Evolutionary conservation across 176 grass and related monocot species (phyloP), one percentile per base, ranked within the genome.

Genomic region (Triticum turgidum): DNA sequence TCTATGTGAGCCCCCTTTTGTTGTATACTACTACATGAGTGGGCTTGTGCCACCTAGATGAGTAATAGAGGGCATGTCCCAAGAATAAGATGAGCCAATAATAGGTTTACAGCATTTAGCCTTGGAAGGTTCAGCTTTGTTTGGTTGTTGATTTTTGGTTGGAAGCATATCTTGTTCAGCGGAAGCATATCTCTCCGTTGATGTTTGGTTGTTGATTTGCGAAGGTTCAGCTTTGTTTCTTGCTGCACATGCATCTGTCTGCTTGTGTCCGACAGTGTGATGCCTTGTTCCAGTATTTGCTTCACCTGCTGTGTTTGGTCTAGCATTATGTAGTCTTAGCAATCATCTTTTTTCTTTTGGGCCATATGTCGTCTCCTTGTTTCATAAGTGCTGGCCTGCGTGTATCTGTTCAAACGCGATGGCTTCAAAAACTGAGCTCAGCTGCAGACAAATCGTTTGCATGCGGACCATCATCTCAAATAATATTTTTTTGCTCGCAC

Each of bases 21-120:
- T 85, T 91, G 86, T 91, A 87, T 87, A 44, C 42, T 44, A 44
- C 10, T 44, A 78, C 66, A 24, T 45, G 58, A 25, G 35, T 84
- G 83, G 81, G 54, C 77, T 73, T 91, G 80, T 58, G 33, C 83
- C 69, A 80, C 54, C 39, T 44, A 61, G 44, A 56, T 25, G 44
- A 63, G 71, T 20, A 18, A 86, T 45, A 54, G 14, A 38, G 76
- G 59, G 1, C 45, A 68, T 62, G 47, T 11, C 69, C 51, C 49
- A 76, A 24, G n/a, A 80, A 84, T 87, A 80, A 44, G 17, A 61
- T 85, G 5, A 5, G 18, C 13, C 80, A 79, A 63, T 77, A 56
- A 82, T 81, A 77, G 44, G 69, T 39, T 85, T 61, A 74, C 18
- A 13, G 11, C 77, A 38, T 80, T 39, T 39, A 76, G 77, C n/a